phyloP scores from a whole-genome alignment of 1,284 basidiomycete genomes.

The Heterobasidion parviporum region DNA sequence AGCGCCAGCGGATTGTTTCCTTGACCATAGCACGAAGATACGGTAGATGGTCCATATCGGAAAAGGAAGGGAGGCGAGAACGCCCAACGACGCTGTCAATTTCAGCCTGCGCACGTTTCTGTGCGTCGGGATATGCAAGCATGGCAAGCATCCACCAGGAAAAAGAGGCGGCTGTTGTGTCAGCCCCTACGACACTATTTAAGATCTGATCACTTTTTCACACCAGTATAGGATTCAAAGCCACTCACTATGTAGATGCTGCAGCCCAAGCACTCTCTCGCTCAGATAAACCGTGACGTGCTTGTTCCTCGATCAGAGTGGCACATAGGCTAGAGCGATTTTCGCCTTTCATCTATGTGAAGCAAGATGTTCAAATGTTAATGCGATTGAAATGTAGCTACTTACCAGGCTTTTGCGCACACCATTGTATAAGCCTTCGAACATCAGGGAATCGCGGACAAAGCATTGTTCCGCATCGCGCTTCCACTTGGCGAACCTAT shows the following conservation, averaged over 20 bases:
- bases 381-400: not conserved
- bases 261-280: not conserved
- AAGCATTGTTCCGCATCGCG: constrained; percentile 10
- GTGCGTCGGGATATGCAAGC: constrained; percentile 8
- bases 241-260: not conserved
- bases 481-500: constrained; percentile 12
- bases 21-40: constrained; percentile 10
- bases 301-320: not conserved
- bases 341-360: not conserved
- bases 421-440: constrained; percentile 4
- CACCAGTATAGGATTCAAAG: not conserved
- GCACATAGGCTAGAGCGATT: not conserved
- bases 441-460: constrained; percentile 7
- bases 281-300: not conserved
- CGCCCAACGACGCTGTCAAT: constrained; percentile 9
- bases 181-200: not conserved
- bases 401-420: constrained; percentile 7
- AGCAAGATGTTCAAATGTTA: not conserved
- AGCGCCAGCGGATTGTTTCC: constrained; percentile 9
- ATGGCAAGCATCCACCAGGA: constrained; percentile 7
- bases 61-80: constrained; percentile 6
- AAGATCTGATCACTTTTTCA: not conserved
- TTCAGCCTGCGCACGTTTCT: constrained; percentile 10
- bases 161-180: constrained; percentile 6
- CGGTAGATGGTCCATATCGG: constrained; percentile 3